phyloP scores from a whole-genome alignment of 495 filamentous ascomycete species.

The Chaetomium tenue region DNA sequence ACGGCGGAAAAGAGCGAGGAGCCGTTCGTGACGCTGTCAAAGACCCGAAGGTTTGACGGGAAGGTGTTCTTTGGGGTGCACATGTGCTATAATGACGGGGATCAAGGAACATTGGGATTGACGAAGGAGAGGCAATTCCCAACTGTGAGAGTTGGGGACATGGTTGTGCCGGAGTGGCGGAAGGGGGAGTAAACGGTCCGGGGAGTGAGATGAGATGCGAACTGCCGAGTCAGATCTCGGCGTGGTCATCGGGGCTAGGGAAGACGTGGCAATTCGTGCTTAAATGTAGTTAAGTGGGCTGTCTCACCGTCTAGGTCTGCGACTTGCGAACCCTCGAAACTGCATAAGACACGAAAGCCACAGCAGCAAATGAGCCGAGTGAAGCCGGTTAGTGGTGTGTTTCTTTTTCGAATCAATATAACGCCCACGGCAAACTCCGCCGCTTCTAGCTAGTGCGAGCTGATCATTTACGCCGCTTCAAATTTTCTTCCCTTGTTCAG shows the following conservation, averaged over 20 bases:
- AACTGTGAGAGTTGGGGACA: constrained; percentile 59
- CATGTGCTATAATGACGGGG: constrained; percentile 49
- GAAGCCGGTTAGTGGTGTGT: too few relatives aligned
- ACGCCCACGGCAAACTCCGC: neutral
- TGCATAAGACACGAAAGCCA: neutral
- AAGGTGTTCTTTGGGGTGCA: constrained; percentile 87
- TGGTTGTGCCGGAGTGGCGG: constrained; percentile 36
- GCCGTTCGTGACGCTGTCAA: constrained; percentile 82
- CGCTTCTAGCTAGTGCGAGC: neutral
- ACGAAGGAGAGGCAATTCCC: constrained; percentile 43
- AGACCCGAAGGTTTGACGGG: constrained; percentile 76
- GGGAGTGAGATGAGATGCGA: neutral
- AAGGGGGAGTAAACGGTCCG: constrained; percentile 2
- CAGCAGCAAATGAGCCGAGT: neutral
- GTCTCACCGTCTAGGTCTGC: neutral
- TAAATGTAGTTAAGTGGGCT: neutral
- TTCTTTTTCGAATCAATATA: neutral
- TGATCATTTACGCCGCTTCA: neutral
- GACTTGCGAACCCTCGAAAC: neutral
- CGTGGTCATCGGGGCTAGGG: constrained; percentile 1
- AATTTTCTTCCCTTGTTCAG: neutral
- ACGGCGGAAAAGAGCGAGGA: constrained; percentile 76
- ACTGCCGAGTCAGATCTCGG: neutral
- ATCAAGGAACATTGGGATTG: constrained; percentile 13
- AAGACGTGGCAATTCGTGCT: neutral